phyloP scores from a whole-genome alignment of 163 green algal species.

The Chlamydomonas reinhardtii region DNA sequence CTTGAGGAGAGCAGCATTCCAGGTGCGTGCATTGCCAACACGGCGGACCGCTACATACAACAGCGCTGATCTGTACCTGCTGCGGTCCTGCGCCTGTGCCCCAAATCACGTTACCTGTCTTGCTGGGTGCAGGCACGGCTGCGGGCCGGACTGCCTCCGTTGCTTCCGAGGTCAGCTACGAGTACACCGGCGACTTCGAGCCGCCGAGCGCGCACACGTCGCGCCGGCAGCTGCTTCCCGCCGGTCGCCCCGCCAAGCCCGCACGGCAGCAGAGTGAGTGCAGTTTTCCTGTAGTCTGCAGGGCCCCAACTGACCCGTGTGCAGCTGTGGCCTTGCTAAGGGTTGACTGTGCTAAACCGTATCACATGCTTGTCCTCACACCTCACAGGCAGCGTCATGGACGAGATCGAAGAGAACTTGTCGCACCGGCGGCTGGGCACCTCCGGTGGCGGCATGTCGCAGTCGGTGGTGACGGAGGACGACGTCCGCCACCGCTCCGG shows the following conservation, averaged over 20 bases:
- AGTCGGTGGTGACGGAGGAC: constrained; percentile 10
- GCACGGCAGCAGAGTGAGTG: constrained; percentile 9
- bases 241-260: not conserved
- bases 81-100: not conserved
- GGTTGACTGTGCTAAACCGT: no score
- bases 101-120: not conserved
- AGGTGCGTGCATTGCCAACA: no score
- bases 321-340: no score
- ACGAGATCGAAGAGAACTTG: constrained; percentile 31
- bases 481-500: not conserved
- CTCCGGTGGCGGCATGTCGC: not conserved
- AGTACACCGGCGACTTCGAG: constrained; percentile 43
- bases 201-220: not conserved
- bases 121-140: not conserved
- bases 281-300: no score
- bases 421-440: constrained; percentile 23
- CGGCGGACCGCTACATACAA: no score
- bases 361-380: no score
- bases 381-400: constrained; percentile 36
- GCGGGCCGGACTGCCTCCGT: not conserved
- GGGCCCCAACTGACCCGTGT: no score
- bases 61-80: no score
- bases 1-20: not conserved
- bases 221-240: not conserved
- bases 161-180: not conserved